Evolutionary conservation across 331 rosid species (phyloP).

Genomic region (Telfairia occidentalis): DNA sequence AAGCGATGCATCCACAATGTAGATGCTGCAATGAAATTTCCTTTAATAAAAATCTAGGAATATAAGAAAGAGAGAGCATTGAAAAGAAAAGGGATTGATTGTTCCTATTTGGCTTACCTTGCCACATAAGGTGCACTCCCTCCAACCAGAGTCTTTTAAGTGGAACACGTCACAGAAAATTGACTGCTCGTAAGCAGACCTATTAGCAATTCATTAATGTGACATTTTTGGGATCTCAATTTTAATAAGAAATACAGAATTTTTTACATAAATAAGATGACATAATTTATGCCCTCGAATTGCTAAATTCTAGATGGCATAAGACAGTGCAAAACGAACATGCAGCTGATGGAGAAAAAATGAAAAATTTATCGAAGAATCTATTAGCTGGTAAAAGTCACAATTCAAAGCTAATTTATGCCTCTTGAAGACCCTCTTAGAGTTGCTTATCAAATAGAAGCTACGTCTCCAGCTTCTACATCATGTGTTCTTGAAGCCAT

Average conservation of each 20-base stretch:
- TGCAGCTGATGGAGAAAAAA: neutral
- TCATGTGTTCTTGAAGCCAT: neutral
- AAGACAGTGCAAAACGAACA: neutral
- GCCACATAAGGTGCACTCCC: conserved; percentile 70
- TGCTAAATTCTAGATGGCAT: neutral
- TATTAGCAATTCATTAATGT: conserved; percentile 18
- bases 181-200: conserved; percentile 82
- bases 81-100: neutral
- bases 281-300: neutral
- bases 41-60: conserved; percentile 5
- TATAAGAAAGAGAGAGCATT: neutral
- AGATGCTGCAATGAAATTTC: conserved; percentile 48
- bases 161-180: conserved; percentile 68
- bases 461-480: neutral
- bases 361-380: neutral
- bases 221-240: conserved; percentile 19
- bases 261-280: neutral
- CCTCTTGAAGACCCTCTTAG: neutral
- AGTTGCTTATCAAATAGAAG: neutral
- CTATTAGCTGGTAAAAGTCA: neutral
- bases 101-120: conserved; percentile 40
- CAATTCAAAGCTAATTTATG: neutral
- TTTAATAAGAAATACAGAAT: neutral
- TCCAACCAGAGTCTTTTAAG: conserved; percentile 84
- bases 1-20: conserved; percentile 90